phyloP scores from a whole-genome alignment of 805 yeast species.

The Starmera amethionina region DNA sequence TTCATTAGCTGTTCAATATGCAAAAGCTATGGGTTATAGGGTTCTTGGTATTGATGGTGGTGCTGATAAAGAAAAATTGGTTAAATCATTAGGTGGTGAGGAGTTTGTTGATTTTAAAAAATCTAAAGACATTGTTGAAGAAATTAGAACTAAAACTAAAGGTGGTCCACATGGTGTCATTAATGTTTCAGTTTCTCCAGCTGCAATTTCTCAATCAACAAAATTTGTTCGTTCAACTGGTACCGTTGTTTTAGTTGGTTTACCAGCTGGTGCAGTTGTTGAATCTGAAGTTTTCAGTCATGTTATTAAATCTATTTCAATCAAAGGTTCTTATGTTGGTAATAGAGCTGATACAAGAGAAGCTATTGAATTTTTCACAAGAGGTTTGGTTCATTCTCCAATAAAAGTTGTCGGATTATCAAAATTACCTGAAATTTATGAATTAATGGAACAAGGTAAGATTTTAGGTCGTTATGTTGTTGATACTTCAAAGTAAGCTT shows the following conservation, averaged over 20 bases:
- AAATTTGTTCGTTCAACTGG: constrained; percentile 45
- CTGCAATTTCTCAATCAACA: constrained; percentile 33
- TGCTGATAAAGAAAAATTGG: constrained; percentile 46
- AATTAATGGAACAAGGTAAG: constrained; percentile 48
- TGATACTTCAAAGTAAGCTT: constrained; percentile 31
- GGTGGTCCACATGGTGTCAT: constrained; percentile 63
- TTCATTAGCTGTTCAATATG: constrained; percentile 62
- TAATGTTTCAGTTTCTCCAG: constrained; percentile 45
- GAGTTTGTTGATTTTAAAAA: constrained; percentile 41
- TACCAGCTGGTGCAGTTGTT: constrained; percentile 47
- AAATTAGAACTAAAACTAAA: constrained; percentile 31
- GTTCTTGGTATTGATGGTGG: constrained; percentile 67
- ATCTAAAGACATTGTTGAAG: constrained; percentile 36
- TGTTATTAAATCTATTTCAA: constrained; percentile 38
- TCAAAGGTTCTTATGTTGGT: constrained; percentile 51
- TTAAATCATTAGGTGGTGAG: constrained; percentile 50
- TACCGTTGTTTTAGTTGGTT: constrained; percentile 45
- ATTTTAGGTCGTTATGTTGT: constrained; percentile 51
- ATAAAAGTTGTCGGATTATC: constrained; percentile 46
- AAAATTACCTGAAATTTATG: constrained; percentile 36
- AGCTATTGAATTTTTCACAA: constrained; percentile 43
- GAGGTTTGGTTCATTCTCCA: constrained; percentile 44
- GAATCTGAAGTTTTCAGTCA: constrained; percentile 37
- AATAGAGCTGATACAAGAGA: constrained; percentile 52
- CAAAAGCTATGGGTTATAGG: constrained; percentile 60